Conservation (phyloP, 441 rosid species). For the Brassica balearica region DNA sequence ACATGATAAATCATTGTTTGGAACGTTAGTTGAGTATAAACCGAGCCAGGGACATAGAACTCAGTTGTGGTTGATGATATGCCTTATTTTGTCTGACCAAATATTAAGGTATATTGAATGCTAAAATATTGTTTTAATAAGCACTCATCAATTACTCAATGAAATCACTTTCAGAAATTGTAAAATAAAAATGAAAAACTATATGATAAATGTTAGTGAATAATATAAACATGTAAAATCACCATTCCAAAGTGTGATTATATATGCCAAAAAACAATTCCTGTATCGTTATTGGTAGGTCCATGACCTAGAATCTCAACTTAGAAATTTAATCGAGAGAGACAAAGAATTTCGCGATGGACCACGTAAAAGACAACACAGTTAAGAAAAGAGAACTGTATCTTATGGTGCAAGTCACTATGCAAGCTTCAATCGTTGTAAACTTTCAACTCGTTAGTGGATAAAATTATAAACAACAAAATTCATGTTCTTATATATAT, state of each 20-base stretch:
- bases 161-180: neutral
- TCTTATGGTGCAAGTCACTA: conserved; percentile 45
- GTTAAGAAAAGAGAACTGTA: conserved; percentile 25
- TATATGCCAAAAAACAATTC: conserved; percentile 15
- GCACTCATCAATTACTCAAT: neutral
- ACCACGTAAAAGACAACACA: conserved; percentile 38
- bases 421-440: conserved; percentile 45
- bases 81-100: neutral
- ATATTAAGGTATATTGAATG: neutral
- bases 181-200: no score
- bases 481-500: neutral
- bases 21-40: neutral
- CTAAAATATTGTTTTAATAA: neutral
- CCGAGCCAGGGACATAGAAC: conserved; percentile 2
- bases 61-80: neutral
- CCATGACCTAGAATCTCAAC: conserved; percentile 39
- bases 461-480: conserved; percentile 19
- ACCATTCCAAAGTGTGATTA: conserved; percentile 4
- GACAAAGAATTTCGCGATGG: conserved; percentile 25
- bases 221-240: neutral
- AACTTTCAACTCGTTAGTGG: conserved; percentile 38
- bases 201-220: conserved; percentile 10
- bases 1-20: neutral
- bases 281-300: conserved; percentile 35
- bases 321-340: conserved; percentile 25